Evolutionary conservation across 208 protist genomes (phyloP).

Genomic region (Phytomonas francai): DNA sequence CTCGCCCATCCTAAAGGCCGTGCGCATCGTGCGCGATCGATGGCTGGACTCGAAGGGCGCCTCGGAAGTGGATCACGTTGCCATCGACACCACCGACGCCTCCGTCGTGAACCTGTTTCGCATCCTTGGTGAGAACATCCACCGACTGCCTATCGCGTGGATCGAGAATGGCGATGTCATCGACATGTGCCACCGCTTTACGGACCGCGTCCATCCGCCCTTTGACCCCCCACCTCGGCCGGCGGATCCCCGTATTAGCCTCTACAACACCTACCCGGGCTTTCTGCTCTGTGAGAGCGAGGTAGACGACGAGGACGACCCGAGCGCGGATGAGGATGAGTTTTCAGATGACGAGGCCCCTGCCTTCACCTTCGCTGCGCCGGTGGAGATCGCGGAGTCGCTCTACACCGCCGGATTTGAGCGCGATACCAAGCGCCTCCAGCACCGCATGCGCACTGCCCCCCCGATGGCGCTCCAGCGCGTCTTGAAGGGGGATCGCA

Average conservation of each 20-base stretch:
- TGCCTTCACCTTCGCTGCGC: slow-evolving; percentile 83
- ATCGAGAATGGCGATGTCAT: slow-evolving; percentile 90
- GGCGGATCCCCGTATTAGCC: slow-evolving; percentile 78
- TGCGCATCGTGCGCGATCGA: slow-evolving; percentile 68
- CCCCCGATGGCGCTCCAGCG: slow-evolving; percentile 75
- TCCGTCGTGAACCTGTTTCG: slow-evolving; percentile 71
- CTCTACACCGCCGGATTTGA: slow-evolving; percentile 82
- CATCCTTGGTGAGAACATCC: slow-evolving; percentile 66
- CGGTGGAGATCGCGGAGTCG: slow-evolving; percentile 75
- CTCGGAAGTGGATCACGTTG: slow-evolving; percentile 39
- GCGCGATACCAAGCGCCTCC: slow-evolving; percentile 78
- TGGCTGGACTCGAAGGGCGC: slow-evolving; percentile 69
- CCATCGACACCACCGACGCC: slow-evolving; percentile 44
- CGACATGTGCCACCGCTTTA: slow-evolving; percentile 85
- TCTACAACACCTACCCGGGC: slow-evolving; percentile 84
- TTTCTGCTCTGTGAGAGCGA: slow-evolving; percentile 86
- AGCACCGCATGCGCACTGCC: slow-evolving; percentile 83
- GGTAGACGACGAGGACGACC: slow-evolving; percentile 78
- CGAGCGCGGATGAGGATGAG: slow-evolving; percentile 75
- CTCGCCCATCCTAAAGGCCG: slow-evolving; percentile 75
- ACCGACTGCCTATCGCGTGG: slow-evolving; percentile 86
- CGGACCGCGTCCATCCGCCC: slow-evolving; percentile 36
- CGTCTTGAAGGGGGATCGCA: slow-evolving; percentile 66
- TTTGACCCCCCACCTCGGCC: slow-evolving; percentile 82
- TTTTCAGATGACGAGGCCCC: slow-evolving; percentile 89